Conservation (phyloP, 805 yeast genomes). For the Wickerhamomyces bovis region DNA sequence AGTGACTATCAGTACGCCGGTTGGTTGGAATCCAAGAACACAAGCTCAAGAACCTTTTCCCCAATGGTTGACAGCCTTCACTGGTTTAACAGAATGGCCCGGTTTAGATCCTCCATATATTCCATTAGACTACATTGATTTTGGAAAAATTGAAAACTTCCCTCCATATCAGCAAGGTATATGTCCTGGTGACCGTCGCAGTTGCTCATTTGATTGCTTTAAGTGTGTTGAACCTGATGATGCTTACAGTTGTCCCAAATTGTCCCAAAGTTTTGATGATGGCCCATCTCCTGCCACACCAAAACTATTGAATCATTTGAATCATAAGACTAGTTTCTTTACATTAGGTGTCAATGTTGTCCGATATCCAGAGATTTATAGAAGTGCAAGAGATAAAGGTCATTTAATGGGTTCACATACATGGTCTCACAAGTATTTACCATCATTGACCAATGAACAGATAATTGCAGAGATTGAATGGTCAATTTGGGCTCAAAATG, state of each 20-base stretch:
- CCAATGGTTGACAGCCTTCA: slow-evolving; percentile 66
- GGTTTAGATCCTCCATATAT: slow-evolving; percentile 83
- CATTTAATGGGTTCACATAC: slow-evolving; percentile 87
- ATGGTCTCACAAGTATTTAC: slow-evolving; percentile 87
- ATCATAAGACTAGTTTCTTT: slow-evolving; percentile 68
- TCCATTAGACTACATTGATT: slow-evolving; percentile 65
- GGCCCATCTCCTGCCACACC: slow-evolving; percentile 81
- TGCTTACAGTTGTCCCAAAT: slow-evolving; percentile 60
- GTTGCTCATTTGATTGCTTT: slow-evolving; percentile 83
- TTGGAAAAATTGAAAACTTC: slow-evolving; percentile 43
- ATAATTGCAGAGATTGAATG: slow-evolving; percentile 87
- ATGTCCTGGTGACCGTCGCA: slow-evolving; percentile 48
- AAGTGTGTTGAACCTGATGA: slow-evolving; percentile 76
- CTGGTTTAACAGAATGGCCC: slow-evolving; percentile 81
- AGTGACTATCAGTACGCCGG: slow-evolving; percentile 11
- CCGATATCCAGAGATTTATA: slow-evolving; percentile 67
- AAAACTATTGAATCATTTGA: slow-evolving; percentile 47
- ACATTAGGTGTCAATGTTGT: slow-evolving; percentile 79
- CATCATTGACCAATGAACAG: slow-evolving; percentile 69
- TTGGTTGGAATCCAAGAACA: slow-evolving; percentile 22
- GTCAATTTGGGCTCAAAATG: slow-evolving; percentile 98
- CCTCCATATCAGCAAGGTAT: slow-evolving; percentile 48
- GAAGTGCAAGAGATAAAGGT: slow-evolving; percentile 48
- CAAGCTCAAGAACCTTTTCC: slow-evolving; percentile 53
- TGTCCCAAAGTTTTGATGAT: slow-evolving; percentile 91